Percentiles rank a stretch among this genome's conserved stretches.
Conservation (phyloP, 208 protist species). For the Novymonas esmeraldas region DNA sequence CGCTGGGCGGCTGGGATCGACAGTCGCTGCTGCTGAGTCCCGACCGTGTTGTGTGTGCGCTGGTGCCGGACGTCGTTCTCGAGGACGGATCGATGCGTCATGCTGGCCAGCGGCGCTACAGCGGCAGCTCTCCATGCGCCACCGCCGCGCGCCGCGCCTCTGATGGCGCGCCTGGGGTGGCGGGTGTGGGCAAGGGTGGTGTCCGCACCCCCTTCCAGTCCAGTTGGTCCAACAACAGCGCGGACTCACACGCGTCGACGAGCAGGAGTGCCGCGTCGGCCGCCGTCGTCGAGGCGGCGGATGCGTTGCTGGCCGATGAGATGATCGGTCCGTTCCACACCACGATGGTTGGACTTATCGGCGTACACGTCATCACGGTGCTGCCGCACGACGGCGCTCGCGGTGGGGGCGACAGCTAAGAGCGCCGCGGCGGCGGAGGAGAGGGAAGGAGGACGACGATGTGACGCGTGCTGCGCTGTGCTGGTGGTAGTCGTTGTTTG, state of each 20-base stretch:
- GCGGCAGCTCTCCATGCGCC: background rate
- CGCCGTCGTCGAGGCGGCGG: slow-evolving; percentile 22
- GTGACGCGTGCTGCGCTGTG: too few relatives aligned
- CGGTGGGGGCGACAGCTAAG: background rate
- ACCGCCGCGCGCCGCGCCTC: background rate
- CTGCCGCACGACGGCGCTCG: slow-evolving; percentile 13
- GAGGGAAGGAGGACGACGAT: background rate
- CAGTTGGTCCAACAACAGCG: slow-evolving; percentile 16
- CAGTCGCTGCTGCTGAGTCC: slow-evolving; percentile 15
- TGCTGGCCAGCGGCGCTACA: slow-evolving; percentile 1
- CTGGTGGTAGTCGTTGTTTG: too few relatives aligned
- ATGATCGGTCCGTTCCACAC: slow-evolving; percentile 76
- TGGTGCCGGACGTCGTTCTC: slow-evolving; percentile 42
- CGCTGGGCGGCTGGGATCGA: slow-evolving; percentile 31
- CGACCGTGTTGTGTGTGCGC: slow-evolving; percentile 40
- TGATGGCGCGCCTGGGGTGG: background rate
- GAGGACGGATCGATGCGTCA: slow-evolving; percentile 41
- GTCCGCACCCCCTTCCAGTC: slow-evolving; percentile 6
- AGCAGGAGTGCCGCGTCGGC: slow-evolving; percentile 20
- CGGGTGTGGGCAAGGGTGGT: background rate
- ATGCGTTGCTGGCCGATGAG: slow-evolving; percentile 46
- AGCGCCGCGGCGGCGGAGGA: background rate
- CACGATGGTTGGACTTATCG: slow-evolving; percentile 67
- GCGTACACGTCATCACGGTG: slow-evolving; percentile 63
- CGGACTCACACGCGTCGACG: slow-evolving; percentile 9